Conservation (phyloP, 306 rosid species). For the Sphenostylis stenocarpa region DNA sequence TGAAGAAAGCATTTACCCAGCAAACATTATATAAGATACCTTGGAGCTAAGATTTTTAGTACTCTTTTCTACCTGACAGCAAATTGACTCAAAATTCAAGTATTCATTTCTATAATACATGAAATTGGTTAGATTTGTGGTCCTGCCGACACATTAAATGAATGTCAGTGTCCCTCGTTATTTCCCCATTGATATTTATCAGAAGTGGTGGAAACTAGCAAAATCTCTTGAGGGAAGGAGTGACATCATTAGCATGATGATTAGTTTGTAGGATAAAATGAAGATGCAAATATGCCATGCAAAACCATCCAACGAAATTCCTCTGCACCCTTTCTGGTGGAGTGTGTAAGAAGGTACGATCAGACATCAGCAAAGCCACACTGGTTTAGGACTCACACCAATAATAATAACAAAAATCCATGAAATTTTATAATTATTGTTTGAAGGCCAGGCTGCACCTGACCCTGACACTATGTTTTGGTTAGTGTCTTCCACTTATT, state of each 20-base stretch:
- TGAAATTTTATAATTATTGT: not conserved
- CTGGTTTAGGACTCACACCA: slow-evolving; percentile 7
- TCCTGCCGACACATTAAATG: slow-evolving; percentile 24
- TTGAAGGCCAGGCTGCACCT: slow-evolving; percentile 25
- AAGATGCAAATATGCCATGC: too few relatives aligned
- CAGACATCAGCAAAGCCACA: not conserved
- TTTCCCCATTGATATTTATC: not conserved
- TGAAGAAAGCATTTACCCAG: not conserved
- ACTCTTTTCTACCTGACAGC: not conserved
- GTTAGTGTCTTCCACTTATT: not conserved
- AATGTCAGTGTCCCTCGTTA: slow-evolving; percentile 14
- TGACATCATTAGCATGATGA: slow-evolving; percentile 4
- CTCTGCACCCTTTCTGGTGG: not conserved
- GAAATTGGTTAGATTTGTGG: slow-evolving; percentile 27
- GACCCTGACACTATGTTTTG: slow-evolving; percentile 29
- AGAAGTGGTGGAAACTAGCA: slow-evolving; percentile 10
- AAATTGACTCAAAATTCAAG: slow-evolving; percentile 2
- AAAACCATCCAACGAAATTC: not conserved
- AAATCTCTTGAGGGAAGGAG: not conserved
- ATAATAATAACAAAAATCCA: not conserved
- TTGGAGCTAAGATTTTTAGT: not conserved
- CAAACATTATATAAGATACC: not conserved
- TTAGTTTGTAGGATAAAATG: slow-evolving; percentile 14
- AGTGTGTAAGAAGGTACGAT: not conserved
- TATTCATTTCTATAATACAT: not conserved